Evolutionary conservation across 495 filamentous ascomycete species (phyloP), one percentile per base, ranked within the genome.

Genomic region (Neurospora discreta): DNA sequence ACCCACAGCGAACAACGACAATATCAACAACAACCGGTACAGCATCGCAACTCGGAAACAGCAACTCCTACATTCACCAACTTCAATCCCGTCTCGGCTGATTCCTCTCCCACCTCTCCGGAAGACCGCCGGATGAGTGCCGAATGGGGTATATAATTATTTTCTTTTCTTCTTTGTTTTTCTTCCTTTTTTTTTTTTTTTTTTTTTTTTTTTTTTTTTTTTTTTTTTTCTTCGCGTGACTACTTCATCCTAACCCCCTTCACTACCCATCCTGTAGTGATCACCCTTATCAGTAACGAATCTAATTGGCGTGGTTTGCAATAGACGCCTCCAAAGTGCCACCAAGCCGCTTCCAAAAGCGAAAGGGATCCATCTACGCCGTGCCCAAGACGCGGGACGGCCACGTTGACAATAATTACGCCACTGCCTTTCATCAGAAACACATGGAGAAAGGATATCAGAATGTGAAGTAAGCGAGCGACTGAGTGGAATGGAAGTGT

Each of bases 351-450:
- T 90, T 90, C 82, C 88, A 89, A 76, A 87, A 88, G 81, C 83
- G 85, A 77, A 86, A 89, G 79, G 88, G 88, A 69, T 87, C 85
- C 77, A 87, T 89, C 81, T 88, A 86, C 79, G 85, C 86, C 58
- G 89, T 87, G 30, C 88, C 86, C 16, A 75, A 76, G 71, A 86
- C 84, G 33, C 83, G 88, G 68, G 88, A 89, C 77, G 86, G 85
- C 42, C 87, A 89, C 75, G 77, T 88, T 43, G 85, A 86, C 75
- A 80, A 77, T 69, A 84, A 85, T 78, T 79, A 82, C 68, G 78
- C 79, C 70, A 69, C 74, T 68, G 80, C 83, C 70, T 85, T 81
- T 75, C 80, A 84, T 74, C 77, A 80, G 73, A 80, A 81, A 69
- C 82, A 84, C 74, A 73, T 71, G 23, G 77, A 82, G 72, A 77